phyloP scores from a whole-genome alignment of 495 filamentous ascomycete species.

The Daldinia grandis region DNA sequence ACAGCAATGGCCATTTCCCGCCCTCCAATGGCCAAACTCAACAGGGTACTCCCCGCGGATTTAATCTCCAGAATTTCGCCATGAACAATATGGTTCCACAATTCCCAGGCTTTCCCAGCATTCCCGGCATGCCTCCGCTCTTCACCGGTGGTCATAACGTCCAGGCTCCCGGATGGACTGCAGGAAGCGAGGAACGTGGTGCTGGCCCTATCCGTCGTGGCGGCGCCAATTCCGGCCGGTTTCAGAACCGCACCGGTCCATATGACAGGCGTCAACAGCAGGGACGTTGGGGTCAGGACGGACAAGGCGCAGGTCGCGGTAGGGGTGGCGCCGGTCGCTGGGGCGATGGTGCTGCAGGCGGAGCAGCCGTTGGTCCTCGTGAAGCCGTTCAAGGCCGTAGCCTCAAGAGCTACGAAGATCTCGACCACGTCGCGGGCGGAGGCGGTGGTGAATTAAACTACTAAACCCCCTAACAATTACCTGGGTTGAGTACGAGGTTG shows the following conservation, averaged over 20 bases:
- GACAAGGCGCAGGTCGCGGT: conserved; percentile 51
- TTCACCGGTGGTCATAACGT: conserved; percentile 63
- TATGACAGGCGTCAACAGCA: conserved; percentile 61
- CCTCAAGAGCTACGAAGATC: conserved; percentile 94
- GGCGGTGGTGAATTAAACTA: conserved; percentile 71
- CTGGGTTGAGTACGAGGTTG: not conserved
- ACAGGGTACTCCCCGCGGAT: conserved; percentile 89
- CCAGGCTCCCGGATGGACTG: conserved; percentile 57
- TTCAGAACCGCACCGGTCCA: conserved; percentile 57
- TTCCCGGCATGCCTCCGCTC: conserved; percentile 58
- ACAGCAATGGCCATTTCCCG: conserved; percentile 95
- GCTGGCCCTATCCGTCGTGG: conserved; percentile 59
- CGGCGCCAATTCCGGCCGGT: conserved; percentile 52
- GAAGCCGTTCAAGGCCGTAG: conserved; percentile 91
- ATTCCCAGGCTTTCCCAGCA: conserved; percentile 58
- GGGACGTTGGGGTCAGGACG: conserved; percentile 51
- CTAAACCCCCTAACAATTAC: conserved; percentile 36
- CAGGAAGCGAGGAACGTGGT: conserved; percentile 56
- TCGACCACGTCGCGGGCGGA: conserved; percentile 77
- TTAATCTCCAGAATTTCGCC: conserved; percentile 76
- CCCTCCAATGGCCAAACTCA: conserved; percentile 73
- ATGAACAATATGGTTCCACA: conserved; percentile 63
- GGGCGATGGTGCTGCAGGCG: conserved; percentile 69
- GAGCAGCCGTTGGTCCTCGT: conserved; percentile 76
- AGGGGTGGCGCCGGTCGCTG: conserved; percentile 65